phyloP scores from a whole-genome alignment of 352 stramenopile species.

The Phytophthora sp. region DNA sequence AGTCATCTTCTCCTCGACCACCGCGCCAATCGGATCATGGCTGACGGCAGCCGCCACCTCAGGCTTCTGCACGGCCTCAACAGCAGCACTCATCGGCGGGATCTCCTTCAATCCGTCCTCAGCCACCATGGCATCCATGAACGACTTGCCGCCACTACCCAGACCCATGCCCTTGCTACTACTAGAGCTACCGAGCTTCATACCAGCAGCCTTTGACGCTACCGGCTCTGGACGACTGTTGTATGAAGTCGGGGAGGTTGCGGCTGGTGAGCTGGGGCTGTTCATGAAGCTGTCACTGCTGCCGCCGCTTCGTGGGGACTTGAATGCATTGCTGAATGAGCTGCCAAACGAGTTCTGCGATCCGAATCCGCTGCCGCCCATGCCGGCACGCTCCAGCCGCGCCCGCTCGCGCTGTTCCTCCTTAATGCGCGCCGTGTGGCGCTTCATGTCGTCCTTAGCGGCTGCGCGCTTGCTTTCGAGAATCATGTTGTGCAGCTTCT shows the following conservation, averaged over 20 bases:
- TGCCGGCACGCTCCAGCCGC: constrained; percentile 73
- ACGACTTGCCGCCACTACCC: constrained; percentile 75
- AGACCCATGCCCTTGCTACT: constrained; percentile 60
- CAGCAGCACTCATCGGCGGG: constrained; percentile 75
- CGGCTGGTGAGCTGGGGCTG: constrained; percentile 39
- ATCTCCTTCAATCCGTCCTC: constrained; percentile 89
- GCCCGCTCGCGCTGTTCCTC: constrained; percentile 87
- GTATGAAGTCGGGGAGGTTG: constrained; percentile 76
- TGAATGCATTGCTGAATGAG: constrained; percentile 68
- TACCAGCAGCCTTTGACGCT: constrained; percentile 64
- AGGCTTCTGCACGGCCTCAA: constrained; percentile 67
- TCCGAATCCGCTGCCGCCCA: constrained; percentile 74
- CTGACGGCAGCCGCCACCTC: constrained; percentile 70
- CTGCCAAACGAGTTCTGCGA: constrained; percentile 79
- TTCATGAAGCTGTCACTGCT: constrained; percentile 49
- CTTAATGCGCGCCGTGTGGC: constrained; percentile 87
- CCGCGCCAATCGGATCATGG: constrained; percentile 79
- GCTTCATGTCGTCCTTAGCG: constrained; percentile 91
- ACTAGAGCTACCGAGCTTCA: constrained; percentile 66
- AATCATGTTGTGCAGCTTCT: constrained; percentile 99
- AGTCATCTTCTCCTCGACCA: constrained; percentile 90
- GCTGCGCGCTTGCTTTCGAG: constrained; percentile 94
- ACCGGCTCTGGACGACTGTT: constrained; percentile 53
- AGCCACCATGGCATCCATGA: constrained; percentile 86
- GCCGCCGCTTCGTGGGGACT: constrained; percentile 60